Evolutionary conservation across 768 basidiomycete genomes (phyloP).

Genomic region (Russula abietina): DNA sequence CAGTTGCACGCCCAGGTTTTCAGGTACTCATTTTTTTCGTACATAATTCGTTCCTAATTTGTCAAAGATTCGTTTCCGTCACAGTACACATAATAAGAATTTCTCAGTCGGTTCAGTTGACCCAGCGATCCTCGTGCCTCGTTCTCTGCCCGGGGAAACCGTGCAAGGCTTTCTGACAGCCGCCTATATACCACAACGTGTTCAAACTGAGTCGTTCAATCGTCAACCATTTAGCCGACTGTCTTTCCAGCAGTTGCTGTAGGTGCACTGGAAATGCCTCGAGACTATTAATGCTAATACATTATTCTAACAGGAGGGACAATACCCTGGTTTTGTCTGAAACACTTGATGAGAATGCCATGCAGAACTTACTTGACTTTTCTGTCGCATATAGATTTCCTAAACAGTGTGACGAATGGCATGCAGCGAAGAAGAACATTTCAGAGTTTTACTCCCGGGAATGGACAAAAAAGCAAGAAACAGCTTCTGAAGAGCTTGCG

Average conservation of each 20-base stretch:
- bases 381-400: neutral
- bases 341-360: slow-evolving; percentile 4
- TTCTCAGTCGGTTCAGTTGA: neutral
- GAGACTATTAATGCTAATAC: neutral
- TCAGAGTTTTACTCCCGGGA: neutral
- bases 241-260: slow-evolving; percentile 9
- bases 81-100: neutral
- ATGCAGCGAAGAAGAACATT: neutral
- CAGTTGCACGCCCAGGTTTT: slow-evolving; percentile 41
- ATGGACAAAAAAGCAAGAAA: neutral
- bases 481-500: neutral
- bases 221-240: neutral
- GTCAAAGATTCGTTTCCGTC: neutral
- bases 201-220: neutral
- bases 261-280: neutral
- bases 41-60: neutral
- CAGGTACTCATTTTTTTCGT: slow-evolving; percentile 31
- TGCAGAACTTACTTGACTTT: neutral
- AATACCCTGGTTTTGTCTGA: slow-evolving; percentile 1
- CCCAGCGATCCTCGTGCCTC: neutral
- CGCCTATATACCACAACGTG: neutral
- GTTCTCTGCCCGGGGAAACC: slow-evolving; percentile 22
- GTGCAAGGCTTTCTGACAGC: slow-evolving; percentile 20
- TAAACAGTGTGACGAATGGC: neutral
- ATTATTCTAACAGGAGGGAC: neutral